A percentile compares a stretch with the other conserved stretches of the same genome.
These are phyloP conservation scores for Colletotrichum liriopes DNA, from an alignment of 2,329 filamentous ascomycete species.

Conservation along the genomic window DNA sequence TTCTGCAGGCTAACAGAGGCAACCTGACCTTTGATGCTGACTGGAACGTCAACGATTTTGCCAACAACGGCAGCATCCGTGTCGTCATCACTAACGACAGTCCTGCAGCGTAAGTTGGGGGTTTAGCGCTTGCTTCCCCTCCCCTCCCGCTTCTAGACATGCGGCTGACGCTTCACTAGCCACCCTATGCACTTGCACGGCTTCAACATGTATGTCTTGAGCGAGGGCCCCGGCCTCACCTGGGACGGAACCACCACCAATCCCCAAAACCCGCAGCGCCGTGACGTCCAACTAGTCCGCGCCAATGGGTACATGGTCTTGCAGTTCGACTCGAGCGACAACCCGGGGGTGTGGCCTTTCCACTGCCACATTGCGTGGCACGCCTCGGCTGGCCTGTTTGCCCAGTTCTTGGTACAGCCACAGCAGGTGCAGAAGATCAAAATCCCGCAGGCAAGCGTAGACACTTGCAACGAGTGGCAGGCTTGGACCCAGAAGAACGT, in stretches of 20 bases:
- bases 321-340: constrained; percentile 63
- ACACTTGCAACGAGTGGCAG: constrained; percentile 69
- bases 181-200: constrained; percentile 81
- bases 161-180: constrained; percentile 41
- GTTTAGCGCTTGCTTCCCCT: background rate
- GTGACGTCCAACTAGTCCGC: constrained; percentile 66
- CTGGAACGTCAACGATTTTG: background rate
- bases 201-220: constrained; percentile 78
- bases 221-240: constrained; percentile 60
- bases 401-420: constrained; percentile 64
- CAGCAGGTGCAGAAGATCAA: constrained; percentile 56
- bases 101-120: background rate
- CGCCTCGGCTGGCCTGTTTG: constrained; percentile 65
- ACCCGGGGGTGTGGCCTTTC: constrained; percentile 68
- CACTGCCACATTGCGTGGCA: constrained; percentile 73
- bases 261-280: constrained; percentile 63
- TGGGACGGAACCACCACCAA: constrained; percentile 62
- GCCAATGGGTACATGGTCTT: constrained; percentile 63
- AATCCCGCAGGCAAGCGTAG: constrained; percentile 47
- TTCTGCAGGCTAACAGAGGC: background rate
- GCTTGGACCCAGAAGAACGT: constrained; percentile 63
- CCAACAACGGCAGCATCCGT: background rate
- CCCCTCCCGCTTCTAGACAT: background rate
- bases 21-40: background rate
- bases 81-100: background rate